Percentiles rank a stretch among this genome's conserved stretches.
Evolutionary conservation across 305 asterid genomes (phyloP).

Genomic region (Fraxinus sp.): DNA sequence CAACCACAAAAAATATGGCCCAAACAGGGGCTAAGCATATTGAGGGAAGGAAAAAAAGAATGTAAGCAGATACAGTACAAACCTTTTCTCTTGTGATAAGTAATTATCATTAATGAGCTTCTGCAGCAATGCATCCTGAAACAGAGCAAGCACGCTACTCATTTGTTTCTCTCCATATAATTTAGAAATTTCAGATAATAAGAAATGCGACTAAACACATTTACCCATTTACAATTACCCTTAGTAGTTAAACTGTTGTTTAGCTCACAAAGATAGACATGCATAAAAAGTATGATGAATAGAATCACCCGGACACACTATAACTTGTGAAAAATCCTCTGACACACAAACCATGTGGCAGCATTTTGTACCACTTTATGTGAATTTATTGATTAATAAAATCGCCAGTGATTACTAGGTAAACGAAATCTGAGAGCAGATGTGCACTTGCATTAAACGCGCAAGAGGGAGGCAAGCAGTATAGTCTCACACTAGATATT

Average conservation of each 20-base stretch:
- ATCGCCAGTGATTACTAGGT: neutral
- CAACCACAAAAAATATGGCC: no score
- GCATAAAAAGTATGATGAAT: neutral
- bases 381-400: neutral
- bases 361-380: neutral
- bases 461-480: neutral
- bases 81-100: slow-evolving; percentile 88
- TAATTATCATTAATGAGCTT: slow-evolving; percentile 61
- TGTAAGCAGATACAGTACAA: slow-evolving; percentile 29
- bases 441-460: neutral
- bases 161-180: slow-evolving; percentile 5
- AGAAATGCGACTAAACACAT: neutral
- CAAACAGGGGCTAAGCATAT: neutral
- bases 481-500: neutral
- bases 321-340: neutral
- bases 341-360: neutral
- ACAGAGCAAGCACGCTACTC: slow-evolving; percentile 16
- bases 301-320: neutral
- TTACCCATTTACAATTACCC: neutral
- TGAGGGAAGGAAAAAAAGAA: slow-evolving; percentile 7
- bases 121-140: slow-evolving; percentile 91
- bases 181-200: slow-evolving; percentile 9
- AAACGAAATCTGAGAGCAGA: neutral
- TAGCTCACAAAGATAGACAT: neutral
- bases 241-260: neutral